These are phyloP conservation scores for Volutella citrinella DNA, from an alignment of 2,329 filamentous ascomycete species.

Conservation along the genomic window DNA sequence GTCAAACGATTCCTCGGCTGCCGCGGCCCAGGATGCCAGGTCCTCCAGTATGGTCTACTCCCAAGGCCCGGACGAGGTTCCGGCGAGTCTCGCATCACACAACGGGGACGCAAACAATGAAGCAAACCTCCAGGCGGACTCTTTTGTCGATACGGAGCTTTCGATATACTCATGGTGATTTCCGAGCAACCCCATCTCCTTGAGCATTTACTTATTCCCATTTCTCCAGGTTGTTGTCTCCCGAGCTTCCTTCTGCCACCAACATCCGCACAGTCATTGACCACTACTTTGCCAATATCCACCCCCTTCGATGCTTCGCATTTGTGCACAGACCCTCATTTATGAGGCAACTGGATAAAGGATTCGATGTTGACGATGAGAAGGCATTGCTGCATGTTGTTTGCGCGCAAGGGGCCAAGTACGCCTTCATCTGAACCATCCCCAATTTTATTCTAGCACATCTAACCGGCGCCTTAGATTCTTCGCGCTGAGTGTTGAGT, in stretches of 20 bases:
- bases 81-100: too few relatives aligned
- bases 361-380: slow-evolving; percentile 34
- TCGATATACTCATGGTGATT: slow-evolving; percentile 25
- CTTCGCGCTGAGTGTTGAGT: slow-evolving; percentile 27
- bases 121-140: too few relatives aligned
- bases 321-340: slow-evolving; percentile 40
- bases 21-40: slow-evolving; percentile 15
- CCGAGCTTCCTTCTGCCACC: slow-evolving; percentile 30
- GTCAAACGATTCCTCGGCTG: slow-evolving; percentile 17
- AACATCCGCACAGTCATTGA: slow-evolving; percentile 35
- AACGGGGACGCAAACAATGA: too few relatives aligned
- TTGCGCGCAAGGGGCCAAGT: slow-evolving; percentile 39
- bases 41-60: slow-evolving; percentile 24
- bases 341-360: slow-evolving; percentile 36
- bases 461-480: too few relatives aligned
- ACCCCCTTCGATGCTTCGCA: slow-evolving; percentile 38
- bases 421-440: too few relatives aligned
- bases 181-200: background rate
- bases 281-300: slow-evolving; percentile 38
- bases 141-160: slow-evolving; percentile 24
- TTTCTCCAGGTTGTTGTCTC: slow-evolving; percentile 29
- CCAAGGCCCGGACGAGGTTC: slow-evolving; percentile 18
- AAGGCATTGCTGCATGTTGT: slow-evolving; percentile 35
- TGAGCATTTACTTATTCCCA: slow-evolving; percentile 4
- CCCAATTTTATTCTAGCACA: too few relatives aligned